phyloP scores from a whole-genome alignment of 305 asterid genomes.

The Fraxinus latifolia region DNA sequence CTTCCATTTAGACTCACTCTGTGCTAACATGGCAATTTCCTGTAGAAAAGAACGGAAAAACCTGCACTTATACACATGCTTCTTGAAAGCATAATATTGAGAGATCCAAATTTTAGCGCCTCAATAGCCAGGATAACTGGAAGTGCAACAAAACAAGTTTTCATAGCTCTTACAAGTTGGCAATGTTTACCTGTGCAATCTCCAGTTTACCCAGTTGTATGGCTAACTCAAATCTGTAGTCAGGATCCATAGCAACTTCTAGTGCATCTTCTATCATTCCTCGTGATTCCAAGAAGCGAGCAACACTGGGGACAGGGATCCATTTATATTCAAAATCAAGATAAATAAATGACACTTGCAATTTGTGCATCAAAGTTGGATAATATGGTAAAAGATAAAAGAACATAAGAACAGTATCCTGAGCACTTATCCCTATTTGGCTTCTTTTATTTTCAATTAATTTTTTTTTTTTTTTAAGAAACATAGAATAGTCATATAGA shows the following conservation, averaged over 20 bases:
- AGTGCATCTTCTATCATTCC: constrained; percentile 93
- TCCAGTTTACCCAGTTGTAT: constrained; percentile 83
- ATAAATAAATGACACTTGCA: neutral
- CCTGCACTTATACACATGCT: constrained; percentile 2
- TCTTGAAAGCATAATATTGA: neutral
- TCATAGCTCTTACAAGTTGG: constrained; percentile 20
- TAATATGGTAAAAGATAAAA: neutral
- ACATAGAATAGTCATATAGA: neutral
- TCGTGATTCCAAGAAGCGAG: constrained; percentile 95
- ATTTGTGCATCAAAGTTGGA: constrained; percentile 2
- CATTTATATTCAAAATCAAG: constrained; percentile 1
- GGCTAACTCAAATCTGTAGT: constrained; percentile 95
- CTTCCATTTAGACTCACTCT: constrained; percentile 92
- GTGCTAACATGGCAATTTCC: constrained; percentile 83
- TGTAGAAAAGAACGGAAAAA: constrained; percentile 31
- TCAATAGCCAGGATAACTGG: neutral
- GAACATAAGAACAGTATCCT: neutral
- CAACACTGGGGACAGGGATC: constrained; percentile 44
- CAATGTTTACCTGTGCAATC: constrained; percentile 68
- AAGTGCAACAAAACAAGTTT: neutral
- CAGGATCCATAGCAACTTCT: constrained; percentile 90
- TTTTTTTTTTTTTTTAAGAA: neutral
- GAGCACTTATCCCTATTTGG: neutral
- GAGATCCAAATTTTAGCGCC: neutral
- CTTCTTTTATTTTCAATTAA: neutral